Conservation (phyloP, 1,284 basidiomycete genomes). For the Athelia psychrophila region DNA sequence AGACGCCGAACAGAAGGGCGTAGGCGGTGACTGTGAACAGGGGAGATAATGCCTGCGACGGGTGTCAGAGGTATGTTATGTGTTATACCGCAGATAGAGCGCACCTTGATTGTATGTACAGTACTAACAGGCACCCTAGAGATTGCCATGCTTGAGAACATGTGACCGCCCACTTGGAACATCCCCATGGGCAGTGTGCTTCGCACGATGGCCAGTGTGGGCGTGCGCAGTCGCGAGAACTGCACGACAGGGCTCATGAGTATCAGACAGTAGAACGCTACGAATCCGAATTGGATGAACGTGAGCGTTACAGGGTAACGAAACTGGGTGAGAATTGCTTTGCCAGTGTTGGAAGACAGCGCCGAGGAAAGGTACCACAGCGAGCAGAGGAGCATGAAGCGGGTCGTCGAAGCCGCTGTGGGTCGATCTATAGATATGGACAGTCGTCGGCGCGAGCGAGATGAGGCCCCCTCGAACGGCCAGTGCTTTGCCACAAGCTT, state of each 20-base stretch:
- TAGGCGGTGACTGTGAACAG: constrained; percentile 97
- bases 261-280: constrained; percentile 82
- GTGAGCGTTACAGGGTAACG: constrained; percentile 90
- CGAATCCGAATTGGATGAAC: constrained; percentile 96
- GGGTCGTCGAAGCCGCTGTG: constrained; percentile 23
- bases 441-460: constrained; percentile 8
- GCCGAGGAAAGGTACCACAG: constrained; percentile 87
- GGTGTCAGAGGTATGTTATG: constrained; percentile 6
- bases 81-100: constrained; percentile 14
- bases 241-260: constrained; percentile 73
- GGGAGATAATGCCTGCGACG: constrained; percentile 86
- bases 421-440: constrained; percentile 1
- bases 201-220: constrained; percentile 70
- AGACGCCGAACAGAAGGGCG: constrained; percentile 88
- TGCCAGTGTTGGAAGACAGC: constrained; percentile 86
- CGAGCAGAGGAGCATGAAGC: constrained; percentile 65
- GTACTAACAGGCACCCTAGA: constrained; percentile 96
- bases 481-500: constrained; percentile 10
- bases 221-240: constrained; percentile 65
- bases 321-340: constrained; percentile 85
- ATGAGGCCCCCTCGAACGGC: constrained; percentile 4
- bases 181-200: constrained; percentile 91
- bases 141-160: constrained; percentile 96
- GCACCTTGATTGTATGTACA: constrained; percentile 97
- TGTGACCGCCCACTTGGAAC: constrained; percentile 96